A percentile compares a stretch with the other conserved stretches of the same genome.
Evolutionary conservation across 1,284 basidiomycete genomes (phyloP).

Genomic region (Malassezia pachydermatis): DNA sequence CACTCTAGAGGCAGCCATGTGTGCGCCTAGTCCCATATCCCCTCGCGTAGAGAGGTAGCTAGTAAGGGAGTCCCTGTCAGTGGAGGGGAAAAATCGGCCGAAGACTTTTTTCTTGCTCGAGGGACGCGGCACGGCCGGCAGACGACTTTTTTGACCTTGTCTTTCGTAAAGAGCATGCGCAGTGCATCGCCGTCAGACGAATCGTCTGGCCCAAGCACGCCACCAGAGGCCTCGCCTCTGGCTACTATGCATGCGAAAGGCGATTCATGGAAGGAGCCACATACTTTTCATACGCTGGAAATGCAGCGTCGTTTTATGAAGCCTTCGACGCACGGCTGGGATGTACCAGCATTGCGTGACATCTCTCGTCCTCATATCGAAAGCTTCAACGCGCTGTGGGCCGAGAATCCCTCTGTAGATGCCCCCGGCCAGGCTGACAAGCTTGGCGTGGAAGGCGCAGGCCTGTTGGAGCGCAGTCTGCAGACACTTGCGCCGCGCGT

Average conservation of each 20-base stretch:
- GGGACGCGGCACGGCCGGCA: not conserved
- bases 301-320: conserved; percentile 72
- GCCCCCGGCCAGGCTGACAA: conserved; percentile 60
- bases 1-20: no score
- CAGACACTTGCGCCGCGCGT: conserved; percentile 80
- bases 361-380: conserved; percentile 89
- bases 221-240: conserved; percentile 5
- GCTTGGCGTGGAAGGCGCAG: conserved; percentile 57
- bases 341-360: conserved; percentile 76
- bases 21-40: no score
- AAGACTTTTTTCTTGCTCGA: not conserved
- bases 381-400: conserved; percentile 77
- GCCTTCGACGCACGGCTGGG: conserved; percentile 62
- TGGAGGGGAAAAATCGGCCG: conserved; percentile 7
- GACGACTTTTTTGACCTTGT: not conserved
- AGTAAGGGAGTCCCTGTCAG: no score
- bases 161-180: conserved; percentile 6
- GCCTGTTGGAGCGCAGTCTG: conserved; percentile 68
- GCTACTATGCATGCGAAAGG: not conserved
- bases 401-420: conserved; percentile 36
- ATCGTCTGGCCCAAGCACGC: conserved; percentile 14
- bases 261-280: conserved; percentile 26
- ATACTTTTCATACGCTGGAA: conserved; percentile 68
- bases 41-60: no score
- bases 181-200: conserved; percentile 12